These are phyloP conservation scores for Avena insularis DNA, from an alignment of 176 grass and related monocot genomes.

Conservation along the genomic window DNA sequence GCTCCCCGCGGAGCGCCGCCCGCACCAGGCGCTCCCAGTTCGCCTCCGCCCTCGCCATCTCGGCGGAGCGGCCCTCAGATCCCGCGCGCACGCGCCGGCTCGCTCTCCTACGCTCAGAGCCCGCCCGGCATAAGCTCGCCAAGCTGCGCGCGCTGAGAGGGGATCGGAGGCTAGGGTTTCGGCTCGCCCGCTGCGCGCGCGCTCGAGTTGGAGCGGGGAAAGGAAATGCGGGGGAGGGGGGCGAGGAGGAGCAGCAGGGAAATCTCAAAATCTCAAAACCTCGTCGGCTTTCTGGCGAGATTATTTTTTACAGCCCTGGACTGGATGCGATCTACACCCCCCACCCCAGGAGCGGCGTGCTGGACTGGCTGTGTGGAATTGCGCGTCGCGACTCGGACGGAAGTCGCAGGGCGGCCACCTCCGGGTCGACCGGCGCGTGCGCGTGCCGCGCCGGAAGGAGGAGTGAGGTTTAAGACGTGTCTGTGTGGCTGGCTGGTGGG, in stretches of 20 bases:
- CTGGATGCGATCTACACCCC: slow-evolving; percentile 25
- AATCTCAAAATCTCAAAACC: slow-evolving; percentile 4
- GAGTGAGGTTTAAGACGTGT: neutral
- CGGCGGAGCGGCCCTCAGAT: slow-evolving; percentile 12
- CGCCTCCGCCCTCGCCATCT: slow-evolving; percentile 70
- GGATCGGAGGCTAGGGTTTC: slow-evolving; percentile 42
- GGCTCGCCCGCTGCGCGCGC: neutral
- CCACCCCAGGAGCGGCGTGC: neutral
- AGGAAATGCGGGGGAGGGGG: neutral
- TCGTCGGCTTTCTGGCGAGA: neutral
- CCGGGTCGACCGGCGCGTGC: slow-evolving; percentile 5
- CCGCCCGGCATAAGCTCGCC: neutral
- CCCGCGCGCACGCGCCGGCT: neutral
- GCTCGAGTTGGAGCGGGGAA: slow-evolving; percentile 11
- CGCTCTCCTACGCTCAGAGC: slow-evolving; percentile 30
- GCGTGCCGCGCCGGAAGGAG: neutral
- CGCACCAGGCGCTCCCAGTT: slow-evolving; percentile 96
- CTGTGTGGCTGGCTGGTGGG: neutral
- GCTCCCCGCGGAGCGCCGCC: slow-evolving; percentile 72
- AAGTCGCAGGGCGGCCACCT: neutral
- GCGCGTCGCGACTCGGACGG: slow-evolving; percentile 4
- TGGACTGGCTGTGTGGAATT: neutral
- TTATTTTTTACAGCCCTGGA: neutral
- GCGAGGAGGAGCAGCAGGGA: neutral
- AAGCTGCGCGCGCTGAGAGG: too few species aligned